These are phyloP conservation scores for Aureobasidium sp. DNA, from an alignment of 2,329 filamentous ascomycete species.

Conservation along the genomic window DNA sequence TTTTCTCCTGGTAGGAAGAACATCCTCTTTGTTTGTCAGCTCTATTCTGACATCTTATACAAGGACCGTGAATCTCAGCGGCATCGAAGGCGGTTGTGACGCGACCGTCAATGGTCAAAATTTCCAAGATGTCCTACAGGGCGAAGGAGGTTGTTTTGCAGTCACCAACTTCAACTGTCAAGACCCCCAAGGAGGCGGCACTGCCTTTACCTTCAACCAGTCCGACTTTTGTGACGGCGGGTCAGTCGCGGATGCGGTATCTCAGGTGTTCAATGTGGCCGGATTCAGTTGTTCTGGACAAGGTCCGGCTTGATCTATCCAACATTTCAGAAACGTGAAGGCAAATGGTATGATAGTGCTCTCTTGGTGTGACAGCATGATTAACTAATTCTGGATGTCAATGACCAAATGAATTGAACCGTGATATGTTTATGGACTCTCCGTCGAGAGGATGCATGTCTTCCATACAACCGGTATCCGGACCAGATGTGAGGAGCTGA, in stretches of 20 bases:
- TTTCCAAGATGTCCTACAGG: neutral
- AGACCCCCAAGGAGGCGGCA: neutral
- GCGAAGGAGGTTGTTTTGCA: neutral
- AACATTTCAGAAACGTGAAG: neutral
- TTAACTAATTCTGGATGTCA: neutral
- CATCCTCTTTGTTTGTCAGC: neutral
- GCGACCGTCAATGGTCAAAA: neutral
- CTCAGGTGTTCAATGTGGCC: neutral
- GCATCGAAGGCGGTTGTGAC: neutral
- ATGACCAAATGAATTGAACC: neutral
- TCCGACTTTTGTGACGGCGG: neutral
- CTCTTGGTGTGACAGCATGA: too few species aligned
- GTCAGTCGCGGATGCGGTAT: neutral
- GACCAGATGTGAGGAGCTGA: neutral
- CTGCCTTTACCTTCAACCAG: slow-evolving; percentile 1
- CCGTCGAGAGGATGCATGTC: neutral
- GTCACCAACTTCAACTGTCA: neutral
- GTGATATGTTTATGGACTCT: neutral
- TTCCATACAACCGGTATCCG: neutral
- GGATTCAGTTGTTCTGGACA: neutral
- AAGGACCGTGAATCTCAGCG: neutral
- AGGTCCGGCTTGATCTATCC: neutral
- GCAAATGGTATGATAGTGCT: neutral
- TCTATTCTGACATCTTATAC: neutral
- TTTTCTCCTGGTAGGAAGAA: neutral